These are phyloP conservation scores for Keithomyces neogunnii DNA, from an alignment of 2,329 filamentous ascomycete genomes.

Conservation along the genomic window DNA sequence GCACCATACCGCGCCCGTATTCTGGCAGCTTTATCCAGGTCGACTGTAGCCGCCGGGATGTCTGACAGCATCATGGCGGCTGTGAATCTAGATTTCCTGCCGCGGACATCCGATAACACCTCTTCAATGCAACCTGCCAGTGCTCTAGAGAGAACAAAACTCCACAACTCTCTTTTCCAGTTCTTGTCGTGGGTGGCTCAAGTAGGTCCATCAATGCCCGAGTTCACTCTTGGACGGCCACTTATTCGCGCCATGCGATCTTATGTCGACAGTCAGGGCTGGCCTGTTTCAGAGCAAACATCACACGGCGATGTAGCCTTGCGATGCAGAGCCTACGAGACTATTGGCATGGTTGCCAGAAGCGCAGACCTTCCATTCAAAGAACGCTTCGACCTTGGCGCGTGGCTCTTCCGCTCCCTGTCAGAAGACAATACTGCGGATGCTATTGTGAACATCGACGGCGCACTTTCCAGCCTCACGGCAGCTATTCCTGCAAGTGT, in stretches of 20 bases:
- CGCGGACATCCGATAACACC: conserved; percentile 5
- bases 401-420: conserved; percentile 78
- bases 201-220: conserved; percentile 50
- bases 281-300: conserved; percentile 59
- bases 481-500: conserved; percentile 30
- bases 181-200: conserved; percentile 83
- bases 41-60: conserved; percentile 62
- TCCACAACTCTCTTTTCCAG: conserved; percentile 74
- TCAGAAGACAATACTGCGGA: conserved; percentile 69
- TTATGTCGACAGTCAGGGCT: conserved; percentile 75
- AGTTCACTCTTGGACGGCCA: conserved; percentile 58
- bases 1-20: conserved; percentile 70
- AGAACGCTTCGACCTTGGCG: conserved; percentile 45
- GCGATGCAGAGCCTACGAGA: conserved; percentile 79
- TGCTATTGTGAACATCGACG: conserved; percentile 80
- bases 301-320: conserved; percentile 55
- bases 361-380: conserved; percentile 48
- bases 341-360: conserved; percentile 72
- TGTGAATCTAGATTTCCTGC: conserved; percentile 57
- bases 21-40: conserved; percentile 67
- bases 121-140: conserved; percentile 29
- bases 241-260: conserved; percentile 61
- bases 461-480: conserved; percentile 69
- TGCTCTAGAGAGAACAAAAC: conserved; percentile 67
- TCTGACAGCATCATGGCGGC: conserved; percentile 58